phyloP scores from a whole-genome alignment of 495 filamentous ascomycete species.

The Trypethelium eluteriae region DNA sequence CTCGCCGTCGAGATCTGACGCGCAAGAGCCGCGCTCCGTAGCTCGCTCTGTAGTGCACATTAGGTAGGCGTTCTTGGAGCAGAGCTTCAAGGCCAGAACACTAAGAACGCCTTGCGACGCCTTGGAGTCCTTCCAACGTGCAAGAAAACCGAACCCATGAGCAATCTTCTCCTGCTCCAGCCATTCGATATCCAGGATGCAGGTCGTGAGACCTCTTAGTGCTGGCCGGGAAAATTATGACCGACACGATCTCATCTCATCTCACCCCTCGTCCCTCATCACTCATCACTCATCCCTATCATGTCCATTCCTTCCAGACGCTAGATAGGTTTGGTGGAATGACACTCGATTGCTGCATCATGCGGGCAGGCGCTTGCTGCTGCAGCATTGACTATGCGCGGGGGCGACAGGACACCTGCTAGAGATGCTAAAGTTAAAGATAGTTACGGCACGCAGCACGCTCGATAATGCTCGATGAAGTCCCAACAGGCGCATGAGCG shows the following conservation, averaged over 20 bases:
- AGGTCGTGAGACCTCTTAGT: neutral
- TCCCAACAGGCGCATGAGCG: constrained; percentile 8
- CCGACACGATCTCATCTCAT: constrained; percentile 11
- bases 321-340: neutral
- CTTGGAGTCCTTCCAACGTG: constrained; percentile 8
- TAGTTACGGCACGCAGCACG: neutral
- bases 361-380: neutral
- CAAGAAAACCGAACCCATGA: neutral
- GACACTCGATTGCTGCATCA: neutral
- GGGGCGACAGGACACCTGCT: neutral
- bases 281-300: neutral
- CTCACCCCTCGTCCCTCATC: neutral
- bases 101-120: constrained; percentile 4
- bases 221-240: constrained; percentile 10
- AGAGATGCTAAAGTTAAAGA: neutral
- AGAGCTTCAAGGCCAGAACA: neutral
- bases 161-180: neutral
- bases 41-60: neutral
- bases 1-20: neutral
- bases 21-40: constrained; percentile 2
- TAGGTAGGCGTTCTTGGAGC: neutral
- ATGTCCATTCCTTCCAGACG: neutral
- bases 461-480: neutral
- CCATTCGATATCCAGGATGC: neutral
- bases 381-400: neutral